phyloP scores from a whole-genome alignment of 495 filamentous ascomycete species.

The Chaetomium tenue region DNA sequence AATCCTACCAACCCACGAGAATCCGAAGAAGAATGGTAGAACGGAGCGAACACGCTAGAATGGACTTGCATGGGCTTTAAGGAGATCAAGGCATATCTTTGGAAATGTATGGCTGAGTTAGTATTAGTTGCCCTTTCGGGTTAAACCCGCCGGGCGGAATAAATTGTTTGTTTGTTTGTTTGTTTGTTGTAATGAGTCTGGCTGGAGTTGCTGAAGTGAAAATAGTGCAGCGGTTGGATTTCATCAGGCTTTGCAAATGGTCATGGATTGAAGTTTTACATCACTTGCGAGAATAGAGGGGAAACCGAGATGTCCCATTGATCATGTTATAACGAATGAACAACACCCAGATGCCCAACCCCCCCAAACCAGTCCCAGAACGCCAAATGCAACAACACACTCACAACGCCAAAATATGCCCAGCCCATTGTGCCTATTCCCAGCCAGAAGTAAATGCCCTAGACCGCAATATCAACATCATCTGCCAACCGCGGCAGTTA shows the following conservation, averaged over 20 bases:
- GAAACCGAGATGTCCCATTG: not conserved
- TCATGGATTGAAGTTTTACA: not conserved
- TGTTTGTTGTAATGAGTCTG: no score
- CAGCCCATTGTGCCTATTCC: conserved; percentile 6
- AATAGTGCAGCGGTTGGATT: no score
- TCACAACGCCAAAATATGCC: conserved; percentile 16
- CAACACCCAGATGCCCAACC: not conserved
- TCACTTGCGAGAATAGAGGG: not conserved
- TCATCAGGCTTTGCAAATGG: not conserved
- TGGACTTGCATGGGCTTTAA: not conserved
- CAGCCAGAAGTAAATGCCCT: conserved; percentile 11
- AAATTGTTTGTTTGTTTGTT: no score
- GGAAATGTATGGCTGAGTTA: not conserved
- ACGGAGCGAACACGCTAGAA: not conserved
- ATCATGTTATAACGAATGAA: not conserved
- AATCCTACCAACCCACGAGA: not conserved
- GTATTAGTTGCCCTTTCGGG: not conserved
- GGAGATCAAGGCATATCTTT: not conserved
- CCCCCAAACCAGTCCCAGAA: conserved; percentile 1
- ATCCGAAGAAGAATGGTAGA: not conserved
- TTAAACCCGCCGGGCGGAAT: no score
- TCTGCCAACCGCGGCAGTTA: conserved; percentile 22
- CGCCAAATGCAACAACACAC: conserved; percentile 9
- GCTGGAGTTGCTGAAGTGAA: no score
- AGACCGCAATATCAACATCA: not conserved